Percentiles rank a stretch among this genome's conserved stretches.
Conservation (phyloP, 768 basidiomycete species). For the Hericium alpestre region DNA sequence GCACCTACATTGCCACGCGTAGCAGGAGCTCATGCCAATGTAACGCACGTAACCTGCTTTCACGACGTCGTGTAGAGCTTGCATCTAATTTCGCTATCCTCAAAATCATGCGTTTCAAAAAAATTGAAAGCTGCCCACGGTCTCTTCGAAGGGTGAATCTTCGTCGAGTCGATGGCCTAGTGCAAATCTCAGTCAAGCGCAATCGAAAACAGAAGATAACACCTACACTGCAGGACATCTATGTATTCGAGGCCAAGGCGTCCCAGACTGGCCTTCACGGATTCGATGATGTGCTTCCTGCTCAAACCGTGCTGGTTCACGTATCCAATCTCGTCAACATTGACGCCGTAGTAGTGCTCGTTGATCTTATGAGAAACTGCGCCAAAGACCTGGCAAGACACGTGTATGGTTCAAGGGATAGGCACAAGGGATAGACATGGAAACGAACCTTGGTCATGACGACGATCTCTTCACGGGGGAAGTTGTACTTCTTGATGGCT, state of each 20-base stretch:
- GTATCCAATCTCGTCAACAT: slow-evolving; percentile 19
- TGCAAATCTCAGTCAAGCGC: not conserved
- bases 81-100: slow-evolving; percentile 16
- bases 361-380: not conserved
- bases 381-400: not conserved
- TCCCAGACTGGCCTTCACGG: slow-evolving; percentile 26
- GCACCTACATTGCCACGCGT: slow-evolving; percentile 17
- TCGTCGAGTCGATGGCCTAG: slow-evolving; percentile 22
- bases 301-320: slow-evolving; percentile 25
- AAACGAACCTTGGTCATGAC: slow-evolving; percentile 46
- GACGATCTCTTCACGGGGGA: slow-evolving; percentile 69
- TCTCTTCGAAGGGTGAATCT: slow-evolving; percentile 25
- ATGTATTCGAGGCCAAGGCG: slow-evolving; percentile 42
- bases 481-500: slow-evolving; percentile 52
- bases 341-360: slow-evolving; percentile 27
- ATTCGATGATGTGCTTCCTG: slow-evolving; percentile 54
- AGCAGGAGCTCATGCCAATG: slow-evolving; percentile 21
- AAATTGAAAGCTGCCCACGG: not conserved
- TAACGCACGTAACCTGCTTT: slow-evolving; percentile 28
- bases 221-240: slow-evolving; percentile 43
- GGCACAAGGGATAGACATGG: no score
- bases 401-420: not conserved
- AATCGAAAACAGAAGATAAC: not conserved
- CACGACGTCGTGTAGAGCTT: slow-evolving; percentile 31
- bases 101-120: not conserved